phyloP scores from a whole-genome alignment of 2,329 filamentous ascomycete species.

The Aspergillus pseudonomiae region DNA sequence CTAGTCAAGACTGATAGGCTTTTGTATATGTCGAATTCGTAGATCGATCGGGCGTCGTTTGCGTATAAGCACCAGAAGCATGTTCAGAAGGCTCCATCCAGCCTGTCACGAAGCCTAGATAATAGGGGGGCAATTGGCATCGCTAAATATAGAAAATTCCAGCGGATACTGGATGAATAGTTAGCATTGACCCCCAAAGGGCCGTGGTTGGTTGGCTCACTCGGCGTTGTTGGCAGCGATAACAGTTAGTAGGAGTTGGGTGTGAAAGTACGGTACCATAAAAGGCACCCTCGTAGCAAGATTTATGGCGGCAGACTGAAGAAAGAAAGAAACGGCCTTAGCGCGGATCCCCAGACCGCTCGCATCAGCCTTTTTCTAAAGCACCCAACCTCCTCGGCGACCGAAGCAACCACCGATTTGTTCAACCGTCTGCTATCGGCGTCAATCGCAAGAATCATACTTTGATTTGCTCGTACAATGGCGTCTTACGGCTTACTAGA shows the following conservation, averaged over 20 bases:
- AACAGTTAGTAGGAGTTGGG: not conserved
- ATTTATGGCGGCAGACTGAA: slow-evolving; percentile 3
- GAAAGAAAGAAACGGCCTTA: slow-evolving; percentile 9
- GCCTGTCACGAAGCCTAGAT: not conserved
- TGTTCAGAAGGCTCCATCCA: not conserved
- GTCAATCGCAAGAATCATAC: slow-evolving; percentile 2
- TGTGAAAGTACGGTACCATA: not conserved
- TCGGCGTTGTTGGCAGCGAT: not conserved
- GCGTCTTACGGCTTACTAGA: slow-evolving; percentile 69
- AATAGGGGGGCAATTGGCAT: slow-evolving; percentile 9
- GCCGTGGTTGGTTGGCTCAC: not conserved
- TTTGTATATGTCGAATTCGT: not conserved
- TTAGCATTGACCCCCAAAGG: not conserved
- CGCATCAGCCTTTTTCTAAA: slow-evolving; percentile 19
- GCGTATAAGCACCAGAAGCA: slow-evolving; percentile 6
- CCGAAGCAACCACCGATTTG: slow-evolving; percentile 14
- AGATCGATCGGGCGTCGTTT: not conserved
- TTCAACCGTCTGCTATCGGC: slow-evolving; percentile 3
- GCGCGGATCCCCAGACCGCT: slow-evolving; percentile 24
- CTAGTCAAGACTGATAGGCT: not conserved
- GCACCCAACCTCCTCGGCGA: slow-evolving; percentile 17
- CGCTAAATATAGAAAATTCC: slow-evolving; percentile 3
- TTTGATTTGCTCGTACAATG: slow-evolving; percentile 44
- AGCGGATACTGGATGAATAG: not conserved
- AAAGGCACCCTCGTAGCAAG: slow-evolving; percentile 1